Conservation (phyloP, 768 basidiomycete genomes). For the Hortiboletus campestris region DNA sequence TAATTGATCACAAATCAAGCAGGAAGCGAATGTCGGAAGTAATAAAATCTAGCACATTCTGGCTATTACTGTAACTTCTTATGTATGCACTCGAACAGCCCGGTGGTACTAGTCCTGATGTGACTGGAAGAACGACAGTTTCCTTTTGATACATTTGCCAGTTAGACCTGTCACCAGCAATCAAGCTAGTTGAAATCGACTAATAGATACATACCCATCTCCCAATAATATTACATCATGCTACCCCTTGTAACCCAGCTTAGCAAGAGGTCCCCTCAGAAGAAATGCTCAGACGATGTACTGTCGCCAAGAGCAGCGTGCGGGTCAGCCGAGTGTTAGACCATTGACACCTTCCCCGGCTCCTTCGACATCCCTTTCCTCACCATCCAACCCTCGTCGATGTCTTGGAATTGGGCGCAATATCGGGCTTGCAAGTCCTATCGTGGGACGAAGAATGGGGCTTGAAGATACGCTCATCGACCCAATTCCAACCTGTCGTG, state of each 20-base stretch:
- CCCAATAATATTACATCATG: conserved; percentile 3
- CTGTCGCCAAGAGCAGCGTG: not conserved
- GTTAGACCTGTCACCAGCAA: not conserved
- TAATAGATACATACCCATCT: conserved; percentile 2
- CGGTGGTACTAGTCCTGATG: too few species aligned
- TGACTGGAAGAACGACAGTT: too few species aligned
- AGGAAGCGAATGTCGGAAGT: conserved; percentile 1
- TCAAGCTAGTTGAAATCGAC: not conserved
- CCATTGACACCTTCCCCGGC: conserved; percentile 76
- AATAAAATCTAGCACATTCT: not conserved
- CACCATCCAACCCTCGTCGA: conserved; percentile 50
- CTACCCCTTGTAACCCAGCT: not conserved
- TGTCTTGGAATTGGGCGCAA: conserved; percentile 63
- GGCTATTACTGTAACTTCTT: too few species aligned
- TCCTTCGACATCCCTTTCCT: conserved; percentile 72
- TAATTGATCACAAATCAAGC: conserved; percentile 12
- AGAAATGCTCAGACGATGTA: too few species aligned
- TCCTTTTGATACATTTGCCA: not conserved
- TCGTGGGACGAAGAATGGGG: conserved; percentile 68
- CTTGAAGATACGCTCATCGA: conserved; percentile 62
- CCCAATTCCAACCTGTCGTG: conserved; percentile 37
- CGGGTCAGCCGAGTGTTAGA: conserved; percentile 40
- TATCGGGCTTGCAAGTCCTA: conserved; percentile 75
- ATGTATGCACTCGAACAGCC: not conserved
- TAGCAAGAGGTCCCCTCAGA: not conserved